Evolutionary conservation across 805 yeast genomes (phyloP).

Genomic region (Pichia phayaonensis): DNA sequence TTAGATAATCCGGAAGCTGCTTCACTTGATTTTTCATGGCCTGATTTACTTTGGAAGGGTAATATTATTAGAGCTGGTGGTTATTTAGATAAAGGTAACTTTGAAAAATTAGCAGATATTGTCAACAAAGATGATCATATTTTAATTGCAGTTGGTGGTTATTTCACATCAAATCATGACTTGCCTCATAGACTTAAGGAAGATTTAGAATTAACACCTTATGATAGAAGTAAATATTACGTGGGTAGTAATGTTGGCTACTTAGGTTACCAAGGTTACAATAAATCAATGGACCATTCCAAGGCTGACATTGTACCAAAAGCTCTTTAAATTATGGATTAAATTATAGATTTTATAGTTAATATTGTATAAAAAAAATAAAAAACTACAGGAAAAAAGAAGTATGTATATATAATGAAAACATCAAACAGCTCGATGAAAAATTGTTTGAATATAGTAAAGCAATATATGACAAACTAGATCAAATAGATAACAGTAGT

Average conservation of each 20-base stretch:
- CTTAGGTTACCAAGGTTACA: slow-evolving; percentile 8
- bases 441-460: too few species aligned
- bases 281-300: slow-evolving; percentile 10
- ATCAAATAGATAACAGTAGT: too few species aligned
- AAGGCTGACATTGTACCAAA: slow-evolving; percentile 7
- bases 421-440: too few species aligned
- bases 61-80: slow-evolving; percentile 19
- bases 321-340: slow-evolving; percentile 8
- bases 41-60: slow-evolving; percentile 16
- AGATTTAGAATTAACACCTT: slow-evolving; percentile 29
- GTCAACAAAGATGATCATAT: slow-evolving; percentile 33
- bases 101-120: slow-evolving; percentile 6
- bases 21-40: slow-evolving; percentile 13
- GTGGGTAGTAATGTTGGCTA: slow-evolving; percentile 11
- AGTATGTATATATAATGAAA: too few species aligned
- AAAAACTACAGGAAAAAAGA: too few species aligned
- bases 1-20: slow-evolving; percentile 6
- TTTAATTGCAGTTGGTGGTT: slow-evolving; percentile 34
- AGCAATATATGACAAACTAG: too few species aligned
- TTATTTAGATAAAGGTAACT: slow-evolving; percentile 22
- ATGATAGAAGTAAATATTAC: slow-evolving; percentile 32
- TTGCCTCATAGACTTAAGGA: slow-evolving; percentile 30
- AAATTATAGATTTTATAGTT: too few species aligned
- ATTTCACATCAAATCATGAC: slow-evolving; percentile 40
- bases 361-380: too few species aligned